A percentile compares a stretch with the other conserved stretches of the same genome.
Evolutionary conservation across 306 rosid species (phyloP).

Genomic region (Medicago lupulina): DNA sequence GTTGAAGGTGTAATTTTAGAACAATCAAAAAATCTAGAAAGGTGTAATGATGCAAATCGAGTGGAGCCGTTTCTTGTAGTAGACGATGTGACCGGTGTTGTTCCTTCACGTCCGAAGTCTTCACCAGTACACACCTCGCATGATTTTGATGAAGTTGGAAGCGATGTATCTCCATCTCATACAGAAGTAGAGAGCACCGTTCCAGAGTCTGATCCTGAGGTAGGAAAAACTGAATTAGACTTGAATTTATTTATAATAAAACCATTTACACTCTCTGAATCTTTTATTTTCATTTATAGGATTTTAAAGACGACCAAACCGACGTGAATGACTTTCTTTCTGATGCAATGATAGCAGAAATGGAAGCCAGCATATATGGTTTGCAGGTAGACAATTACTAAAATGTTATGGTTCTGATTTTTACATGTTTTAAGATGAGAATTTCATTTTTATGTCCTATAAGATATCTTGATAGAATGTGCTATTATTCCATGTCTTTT

Average conservation of each 20-base stretch:
- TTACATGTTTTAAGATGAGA: conserved; percentile 28
- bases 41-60: conserved; percentile 35
- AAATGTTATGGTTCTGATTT: conserved; percentile 37
- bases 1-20: conserved; percentile 39
- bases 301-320: conserved; percentile 52
- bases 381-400: conserved; percentile 68
- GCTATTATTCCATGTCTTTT: not conserved
- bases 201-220: conserved; percentile 68
- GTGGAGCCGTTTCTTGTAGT: conserved; percentile 36
- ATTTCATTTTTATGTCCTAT: conserved; percentile 5
- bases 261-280: conserved; percentile 25
- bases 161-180: conserved; percentile 51
- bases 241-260: conserved; percentile 30
- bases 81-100: conserved; percentile 36
- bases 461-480: not conserved
- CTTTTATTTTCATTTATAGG: conserved; percentile 54
- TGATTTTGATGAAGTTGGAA: conserved; percentile 45
- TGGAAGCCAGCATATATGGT: conserved; percentile 83
- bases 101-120: conserved; percentile 43
- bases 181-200: conserved; percentile 57
- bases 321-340: conserved; percentile 57
- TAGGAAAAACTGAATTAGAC: conserved; percentile 43
- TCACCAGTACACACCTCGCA: conserved; percentile 10
- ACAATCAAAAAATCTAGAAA: conserved; percentile 41
- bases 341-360: conserved; percentile 80